Base-by-base conservation (phyloP, 768 basidiomycete species). In the Harrya chromipes region DNA sequence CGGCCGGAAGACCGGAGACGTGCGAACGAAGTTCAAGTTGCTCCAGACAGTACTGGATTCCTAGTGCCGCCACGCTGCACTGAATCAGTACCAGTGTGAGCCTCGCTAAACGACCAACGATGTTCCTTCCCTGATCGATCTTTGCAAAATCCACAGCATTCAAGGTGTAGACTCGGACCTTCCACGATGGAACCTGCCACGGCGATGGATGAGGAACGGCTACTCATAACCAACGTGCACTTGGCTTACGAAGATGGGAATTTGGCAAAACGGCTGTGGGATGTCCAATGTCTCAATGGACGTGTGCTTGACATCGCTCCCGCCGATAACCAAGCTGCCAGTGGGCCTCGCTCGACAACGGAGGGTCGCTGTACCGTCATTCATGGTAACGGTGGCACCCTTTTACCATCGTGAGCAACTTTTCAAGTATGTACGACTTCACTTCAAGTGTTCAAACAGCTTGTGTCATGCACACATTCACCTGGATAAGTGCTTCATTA, bases 401-500 rank as follows among this genome's bases (percentile, higher is more conserved):
- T 72, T 41, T 53, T 72, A 47, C 69, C 68, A 19, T 70, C 68
- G 68, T 67, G 51, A 45, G 64, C 54, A 16, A 36, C 44, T 24
- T 31, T 31, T 17, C 24, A 26, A 31, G 37, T 27, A 31, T n/a
- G 24, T 40, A 33, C 49, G 70, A 67, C 55, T 56, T 41, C 37
- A 23, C 11, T 33, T 36, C 23, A 33, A 23, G 27, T 49, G 17
- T 27, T 40, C 21, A n/a, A 43, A 17, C 43, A 74, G 75, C 7
- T 49, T 84, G 43, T 83, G 81, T 61, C 82, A 83, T 65, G 74
- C 80, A 17, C 82, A 84, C 57, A 78, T 85, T 56, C 83, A 83
- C 64, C 73, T 85, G 27, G 83, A 85, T 70, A 83, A 85, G 65
- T 84, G 81, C 65, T 83, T 83, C 61, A 78, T 85, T 43, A 69